Evolutionary conservation across 2,329 filamentous ascomycete species (phyloP).

Genomic region (Chrysoporthe cubensis): DNA sequence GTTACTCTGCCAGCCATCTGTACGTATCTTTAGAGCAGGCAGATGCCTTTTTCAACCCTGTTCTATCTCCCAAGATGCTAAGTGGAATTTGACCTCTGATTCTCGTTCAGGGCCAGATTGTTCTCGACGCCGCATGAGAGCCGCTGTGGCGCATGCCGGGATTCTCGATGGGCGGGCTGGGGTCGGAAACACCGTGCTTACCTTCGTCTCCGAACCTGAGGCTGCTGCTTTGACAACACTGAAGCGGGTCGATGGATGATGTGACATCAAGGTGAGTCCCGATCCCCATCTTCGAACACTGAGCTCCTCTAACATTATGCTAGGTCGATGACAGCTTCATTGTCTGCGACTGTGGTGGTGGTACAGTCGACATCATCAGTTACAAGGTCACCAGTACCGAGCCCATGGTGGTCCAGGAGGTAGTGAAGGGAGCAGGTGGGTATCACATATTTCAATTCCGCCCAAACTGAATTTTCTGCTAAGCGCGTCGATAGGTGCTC

Average conservation of each 20-base stretch:
- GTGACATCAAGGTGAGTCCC: too few relatives aligned
- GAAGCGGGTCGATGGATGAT: constrained; percentile 34
- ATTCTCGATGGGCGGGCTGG: constrained; percentile 36
- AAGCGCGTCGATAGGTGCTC: constrained; percentile 34
- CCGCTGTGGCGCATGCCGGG: constrained; percentile 46
- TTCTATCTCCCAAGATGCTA: too few relatives aligned
- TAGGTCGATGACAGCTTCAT: constrained; percentile 36
- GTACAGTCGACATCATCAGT: constrained; percentile 44
- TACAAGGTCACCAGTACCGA: constrained; percentile 36
- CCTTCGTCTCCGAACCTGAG: constrained; percentile 49
- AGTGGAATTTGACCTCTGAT: too few relatives aligned
- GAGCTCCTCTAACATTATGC: too few relatives aligned
- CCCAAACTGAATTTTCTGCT: background rate
- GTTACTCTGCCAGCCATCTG: constrained; percentile 52
- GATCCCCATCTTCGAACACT: too few relatives aligned
- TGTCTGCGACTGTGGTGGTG: constrained; percentile 39
- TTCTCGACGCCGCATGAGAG: constrained; percentile 41
- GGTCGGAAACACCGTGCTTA: constrained; percentile 37
- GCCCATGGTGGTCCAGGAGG: constrained; percentile 41
- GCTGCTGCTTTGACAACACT: constrained; percentile 48
- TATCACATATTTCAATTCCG: background rate
- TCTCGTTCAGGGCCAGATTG: constrained; percentile 38
- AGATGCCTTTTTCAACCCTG: too few relatives aligned
- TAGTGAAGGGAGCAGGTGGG: constrained; percentile 43
- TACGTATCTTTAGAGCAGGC: background rate